Conservation (phyloP, 78 protist species). For the Dictyostelium capitatum region DNA sequence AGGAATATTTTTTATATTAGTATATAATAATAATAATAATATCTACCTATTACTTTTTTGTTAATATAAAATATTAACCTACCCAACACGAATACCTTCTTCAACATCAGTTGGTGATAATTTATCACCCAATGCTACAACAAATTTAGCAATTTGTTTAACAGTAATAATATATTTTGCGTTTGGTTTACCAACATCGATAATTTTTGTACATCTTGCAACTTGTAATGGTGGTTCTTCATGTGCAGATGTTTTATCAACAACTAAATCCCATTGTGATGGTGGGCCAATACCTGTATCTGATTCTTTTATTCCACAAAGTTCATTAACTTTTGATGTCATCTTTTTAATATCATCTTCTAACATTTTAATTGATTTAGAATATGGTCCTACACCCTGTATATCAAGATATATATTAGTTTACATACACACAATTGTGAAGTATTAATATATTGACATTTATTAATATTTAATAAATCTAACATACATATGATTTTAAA, state of each 20-base stretch:
- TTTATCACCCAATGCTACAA: slow-evolving; percentile 98
- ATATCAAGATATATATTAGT: not conserved
- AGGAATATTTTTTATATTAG: too few species aligned
- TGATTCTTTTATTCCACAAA: slow-evolving; percentile 96
- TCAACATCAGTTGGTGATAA: slow-evolving; percentile 99
- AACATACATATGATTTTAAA: slow-evolving; percentile 93
- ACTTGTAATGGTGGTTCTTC: slow-evolving; percentile 98
- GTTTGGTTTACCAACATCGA: slow-evolving; percentile 90
- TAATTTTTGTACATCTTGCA: slow-evolving; percentile 99
- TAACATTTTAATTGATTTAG: slow-evolving; percentile 78
- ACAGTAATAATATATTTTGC: slow-evolving; percentile 98
- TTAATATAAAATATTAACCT: not conserved
- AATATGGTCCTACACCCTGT: slow-evolving; percentile 96
- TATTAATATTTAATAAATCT: not conserved
- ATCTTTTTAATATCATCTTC: slow-evolving; percentile 91
- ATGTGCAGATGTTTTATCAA: slow-evolving; percentile 95
- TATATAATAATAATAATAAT: not conserved
- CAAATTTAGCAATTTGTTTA: slow-evolving; percentile 98
- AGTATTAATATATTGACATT: too few species aligned
- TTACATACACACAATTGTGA: not conserved
- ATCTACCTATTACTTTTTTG: too few species aligned
- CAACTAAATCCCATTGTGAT: slow-evolving; percentile 97
- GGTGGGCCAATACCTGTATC: slow-evolving; percentile 99
- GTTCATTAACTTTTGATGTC: slow-evolving; percentile 53
- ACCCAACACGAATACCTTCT: slow-evolving; percentile 99